phyloP scores from a whole-genome alignment of 331 rosid genomes.

The Spiraea crenata region DNA sequence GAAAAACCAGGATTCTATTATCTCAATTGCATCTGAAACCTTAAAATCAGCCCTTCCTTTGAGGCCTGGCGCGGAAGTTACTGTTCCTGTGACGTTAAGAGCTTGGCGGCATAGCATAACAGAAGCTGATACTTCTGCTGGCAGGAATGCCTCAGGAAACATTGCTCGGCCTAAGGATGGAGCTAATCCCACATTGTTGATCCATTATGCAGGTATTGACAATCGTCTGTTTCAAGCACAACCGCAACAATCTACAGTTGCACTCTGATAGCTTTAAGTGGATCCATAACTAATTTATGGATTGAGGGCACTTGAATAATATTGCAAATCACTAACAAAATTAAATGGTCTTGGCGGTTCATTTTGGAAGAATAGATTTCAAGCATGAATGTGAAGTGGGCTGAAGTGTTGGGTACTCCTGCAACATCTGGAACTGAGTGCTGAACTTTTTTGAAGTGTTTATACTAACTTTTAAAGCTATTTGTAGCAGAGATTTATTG shows the following conservation, averaged over 20 bases:
- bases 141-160: slow-evolving; percentile 57
- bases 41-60: slow-evolving; percentile 83
- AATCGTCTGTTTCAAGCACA: no score
- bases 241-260: no score
- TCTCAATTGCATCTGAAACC: slow-evolving; percentile 66
- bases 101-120: slow-evolving; percentile 74
- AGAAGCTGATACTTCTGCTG: slow-evolving; percentile 60
- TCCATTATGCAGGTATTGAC: slow-evolving; percentile 84
- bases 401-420: background rate
- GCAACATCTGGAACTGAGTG: background rate
- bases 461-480: background rate
- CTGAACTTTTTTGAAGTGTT: background rate
- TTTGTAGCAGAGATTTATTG: background rate
- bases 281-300: no score
- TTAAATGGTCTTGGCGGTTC: no score
- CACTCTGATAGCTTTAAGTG: no score
- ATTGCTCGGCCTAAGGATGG: slow-evolving; percentile 70
- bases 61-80: slow-evolving; percentile 93
- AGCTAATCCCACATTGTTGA: slow-evolving; percentile 69
- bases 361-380: no score
- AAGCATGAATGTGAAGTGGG: no score
- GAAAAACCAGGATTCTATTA: slow-evolving; percentile 87
- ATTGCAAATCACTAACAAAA: no score
- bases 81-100: slow-evolving; percentile 80
- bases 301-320: no score